These are phyloP conservation scores for Solanum appendiculatum DNA, from an alignment of 257 asterid species.

Conservation along the genomic window DNA sequence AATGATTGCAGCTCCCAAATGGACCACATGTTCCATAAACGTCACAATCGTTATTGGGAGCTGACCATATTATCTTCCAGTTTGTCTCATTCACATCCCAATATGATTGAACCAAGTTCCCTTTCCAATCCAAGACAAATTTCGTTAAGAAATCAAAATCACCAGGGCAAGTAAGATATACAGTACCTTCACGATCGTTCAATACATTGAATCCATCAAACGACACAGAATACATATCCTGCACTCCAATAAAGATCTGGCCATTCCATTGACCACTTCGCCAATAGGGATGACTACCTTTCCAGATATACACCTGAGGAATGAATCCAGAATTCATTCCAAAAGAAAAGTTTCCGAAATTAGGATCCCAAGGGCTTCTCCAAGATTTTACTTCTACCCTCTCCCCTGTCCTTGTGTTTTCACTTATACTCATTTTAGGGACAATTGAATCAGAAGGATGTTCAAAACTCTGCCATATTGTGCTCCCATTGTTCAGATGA, in stretches of 20 bases:
- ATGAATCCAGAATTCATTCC: slow-evolving; percentile 25
- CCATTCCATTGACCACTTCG: slow-evolving; percentile 57
- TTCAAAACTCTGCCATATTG: slow-evolving; percentile 34
- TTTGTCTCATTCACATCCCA: slow-evolving; percentile 24
- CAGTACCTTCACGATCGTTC: slow-evolving; percentile 14
- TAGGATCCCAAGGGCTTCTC: slow-evolving; percentile 26
- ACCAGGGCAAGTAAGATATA: background rate
- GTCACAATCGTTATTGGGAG: slow-evolving; percentile 26
- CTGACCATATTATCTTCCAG: slow-evolving; percentile 21
- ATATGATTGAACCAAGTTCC: slow-evolving; percentile 12
- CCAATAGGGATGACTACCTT: slow-evolving; percentile 15
- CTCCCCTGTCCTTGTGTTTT: slow-evolving; percentile 18
- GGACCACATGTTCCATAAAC: slow-evolving; percentile 38
- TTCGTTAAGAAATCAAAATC: slow-evolving; percentile 11
- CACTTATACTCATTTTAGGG: slow-evolving; percentile 22
- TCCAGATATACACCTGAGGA: slow-evolving; percentile 21
- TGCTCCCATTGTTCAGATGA: background rate
- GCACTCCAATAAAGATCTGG: slow-evolving; percentile 36
- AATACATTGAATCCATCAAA: slow-evolving; percentile 27
- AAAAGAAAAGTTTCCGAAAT: slow-evolving; percentile 17
- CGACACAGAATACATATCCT: slow-evolving; percentile 32
- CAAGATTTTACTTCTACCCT: slow-evolving; percentile 29
- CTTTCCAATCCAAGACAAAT: slow-evolving; percentile 23
- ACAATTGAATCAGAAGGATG: slow-evolving; percentile 22
- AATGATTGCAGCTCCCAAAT: slow-evolving; percentile 25